Base-by-base conservation (phyloP, 257 asterid genomes). In the Ocimum tenuiflorum region DNA sequence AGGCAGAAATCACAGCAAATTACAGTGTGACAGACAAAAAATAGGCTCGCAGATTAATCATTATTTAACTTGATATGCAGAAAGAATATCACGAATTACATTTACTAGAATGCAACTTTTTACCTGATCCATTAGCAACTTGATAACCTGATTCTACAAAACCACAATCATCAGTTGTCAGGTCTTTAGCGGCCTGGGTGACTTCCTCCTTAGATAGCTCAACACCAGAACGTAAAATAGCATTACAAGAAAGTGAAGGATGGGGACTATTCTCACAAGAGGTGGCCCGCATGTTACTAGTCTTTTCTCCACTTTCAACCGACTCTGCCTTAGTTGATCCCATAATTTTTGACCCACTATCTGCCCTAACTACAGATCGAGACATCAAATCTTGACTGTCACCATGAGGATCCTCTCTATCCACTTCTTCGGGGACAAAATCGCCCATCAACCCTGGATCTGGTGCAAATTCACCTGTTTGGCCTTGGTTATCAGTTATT, bases 381-480 rank as follows among this genome's bases (percentile, higher is more conserved):
- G 89, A 90, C 84, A 84, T 82, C 70, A 81, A 73, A 72, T 94
- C 97, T 73, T 90, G 99, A 79, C 86, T 94, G 74, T 94, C 97
- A 63, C 94, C 99, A 47, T 85, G 87, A 61, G 89, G 89, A 80
- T 94, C 96, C 79, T 82, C 96, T 59, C 79, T 79, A 70, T 90
- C 95, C 84, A 94, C 82, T 76, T 83, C 96, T 78, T 86, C 97
- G 3, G 99, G 99, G 8, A 90, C 91, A 73, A 88, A 94, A 77
- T 94, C 96, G 56, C 99, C 99, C 96, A 88, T 92, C 60, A 87
- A 73, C 70, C 97, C 96, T 13, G 95, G 95, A 79, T 90, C 99
- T 47, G 94, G 78, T 57, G 78, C 95, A 80, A 87, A 87, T 70
- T 90, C 99, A 65, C 91, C 83, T 5, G 94, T 90, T 66, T 85